Conservation (phyloP, 1,284 basidiomycete genomes). For the Leucoagaricus sp. region DNA sequence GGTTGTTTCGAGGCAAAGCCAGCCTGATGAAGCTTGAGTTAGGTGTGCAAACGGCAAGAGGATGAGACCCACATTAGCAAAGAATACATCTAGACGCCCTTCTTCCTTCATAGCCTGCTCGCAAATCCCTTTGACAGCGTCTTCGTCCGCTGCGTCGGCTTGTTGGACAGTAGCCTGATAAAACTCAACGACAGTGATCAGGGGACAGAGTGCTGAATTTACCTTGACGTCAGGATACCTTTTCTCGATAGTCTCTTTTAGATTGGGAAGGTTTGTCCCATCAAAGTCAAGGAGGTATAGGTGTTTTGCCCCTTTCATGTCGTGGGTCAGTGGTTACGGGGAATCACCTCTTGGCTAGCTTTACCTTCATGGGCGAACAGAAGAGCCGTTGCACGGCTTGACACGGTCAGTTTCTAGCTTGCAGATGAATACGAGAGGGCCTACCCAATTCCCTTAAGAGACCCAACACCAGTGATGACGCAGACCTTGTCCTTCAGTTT, state of each 20-base stretch:
- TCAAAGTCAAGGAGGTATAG: conserved; percentile 86
- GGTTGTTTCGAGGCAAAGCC: conserved; percentile 53
- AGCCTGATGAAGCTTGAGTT: conserved; percentile 45
- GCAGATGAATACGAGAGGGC: conserved; percentile 18
- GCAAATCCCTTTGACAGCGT: conserved; percentile 70
- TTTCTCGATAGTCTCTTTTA: conserved; percentile 68
- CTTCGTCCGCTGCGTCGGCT: conserved; percentile 84
- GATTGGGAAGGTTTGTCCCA: conserved; percentile 66
- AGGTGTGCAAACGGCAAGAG: neutral
- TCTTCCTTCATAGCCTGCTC: conserved; percentile 77
- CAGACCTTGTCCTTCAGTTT: conserved; percentile 84
- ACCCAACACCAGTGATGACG: conserved; percentile 87
- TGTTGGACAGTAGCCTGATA: conserved; percentile 68
- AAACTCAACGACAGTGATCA: neutral
- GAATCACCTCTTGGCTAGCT: conserved; percentile 16
- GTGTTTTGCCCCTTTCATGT: conserved; percentile 74
- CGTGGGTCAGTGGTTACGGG: conserved; percentile 10
- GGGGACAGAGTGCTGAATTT: neutral
- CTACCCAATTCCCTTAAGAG: conserved; percentile 84
- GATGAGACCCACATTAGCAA: conserved; percentile 75
- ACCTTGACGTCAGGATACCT: conserved; percentile 83
- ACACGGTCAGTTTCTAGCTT: neutral
- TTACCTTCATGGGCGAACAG: conserved; percentile 82
- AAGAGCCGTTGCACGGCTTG: conserved; percentile 75
- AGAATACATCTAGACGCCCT: conserved; percentile 89